Evolutionary conservation across 306 rosid species (phyloP).

Genomic region (Pueraria montana): DNA sequence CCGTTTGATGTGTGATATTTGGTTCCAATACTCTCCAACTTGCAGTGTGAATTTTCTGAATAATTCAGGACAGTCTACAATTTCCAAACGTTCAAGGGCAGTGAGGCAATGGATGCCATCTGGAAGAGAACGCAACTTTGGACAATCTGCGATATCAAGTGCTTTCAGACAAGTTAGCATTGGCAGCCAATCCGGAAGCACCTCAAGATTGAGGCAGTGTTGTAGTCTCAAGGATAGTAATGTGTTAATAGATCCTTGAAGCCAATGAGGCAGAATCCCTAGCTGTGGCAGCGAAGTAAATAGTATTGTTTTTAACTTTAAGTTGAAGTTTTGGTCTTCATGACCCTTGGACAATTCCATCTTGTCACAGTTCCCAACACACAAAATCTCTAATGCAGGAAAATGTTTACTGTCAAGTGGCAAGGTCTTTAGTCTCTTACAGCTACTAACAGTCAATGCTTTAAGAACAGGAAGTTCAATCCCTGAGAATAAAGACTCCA

Average conservation of each 20-base stretch:
- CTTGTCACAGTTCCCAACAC: not conserved
- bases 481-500: too few relatives aligned
- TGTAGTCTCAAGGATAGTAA: not conserved
- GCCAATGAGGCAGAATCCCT: not conserved
- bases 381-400: not conserved
- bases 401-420: not conserved
- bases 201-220: not conserved
- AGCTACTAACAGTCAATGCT: too few relatives aligned
- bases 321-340: not conserved
- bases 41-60: not conserved
- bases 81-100: not conserved
- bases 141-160: not conserved
- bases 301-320: not conserved
- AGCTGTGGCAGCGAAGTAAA: not conserved
- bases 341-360: not conserved
- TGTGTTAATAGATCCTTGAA: constrained; percentile 21
- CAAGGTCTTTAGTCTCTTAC: too few relatives aligned
- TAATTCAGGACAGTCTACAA: not conserved
- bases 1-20: not conserved
- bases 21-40: constrained; percentile 11
- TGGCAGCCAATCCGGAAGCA: constrained; percentile 3
- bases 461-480: too few relatives aligned
- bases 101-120: constrained; percentile 13
- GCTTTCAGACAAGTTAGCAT: not conserved
- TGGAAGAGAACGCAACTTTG: not conserved